phyloP scores from a whole-genome alignment of 106 monocot genomes.

The Amphibolis antarctica region DNA sequence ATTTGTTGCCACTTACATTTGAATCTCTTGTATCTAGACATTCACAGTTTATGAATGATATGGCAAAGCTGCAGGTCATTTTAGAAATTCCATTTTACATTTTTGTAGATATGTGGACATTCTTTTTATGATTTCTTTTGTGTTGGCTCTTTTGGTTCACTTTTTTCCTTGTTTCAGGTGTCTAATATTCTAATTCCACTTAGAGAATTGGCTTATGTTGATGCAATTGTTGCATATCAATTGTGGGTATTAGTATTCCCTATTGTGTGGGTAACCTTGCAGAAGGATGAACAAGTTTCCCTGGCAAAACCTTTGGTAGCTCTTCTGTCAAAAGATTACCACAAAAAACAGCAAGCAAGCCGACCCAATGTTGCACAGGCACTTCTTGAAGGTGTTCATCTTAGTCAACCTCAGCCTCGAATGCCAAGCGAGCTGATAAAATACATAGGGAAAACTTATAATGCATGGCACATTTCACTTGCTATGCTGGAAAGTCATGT shows the following conservation, averaged over 20 bases:
- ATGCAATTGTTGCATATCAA: conserved; percentile 93
- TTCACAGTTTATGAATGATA: conserved; percentile 78
- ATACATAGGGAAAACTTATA: conserved; percentile 95
- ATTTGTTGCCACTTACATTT: conserved; percentile 48
- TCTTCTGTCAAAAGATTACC: conserved; percentile 93
- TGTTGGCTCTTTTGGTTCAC: not conserved
- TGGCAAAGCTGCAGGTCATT: conserved; percentile 74
- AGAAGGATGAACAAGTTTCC: conserved; percentile 78
- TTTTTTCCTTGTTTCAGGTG: conserved; percentile 27
- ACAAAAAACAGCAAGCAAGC: conserved; percentile 80
- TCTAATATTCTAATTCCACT: conserved; percentile 73
- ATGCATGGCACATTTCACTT: conserved; percentile 91
- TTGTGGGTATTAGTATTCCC: conserved; percentile 98
- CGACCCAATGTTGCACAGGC: conserved; percentile 98
- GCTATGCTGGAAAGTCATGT: conserved; percentile 92
- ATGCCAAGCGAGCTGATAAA: conserved; percentile 99
- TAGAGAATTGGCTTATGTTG: conserved; percentile 78
- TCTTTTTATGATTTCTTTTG: not conserved
- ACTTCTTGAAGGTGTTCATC: conserved; percentile 93
- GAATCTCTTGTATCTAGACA: conserved; percentile 56
- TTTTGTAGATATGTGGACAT: not conserved
- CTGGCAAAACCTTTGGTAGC: conserved; percentile 90
- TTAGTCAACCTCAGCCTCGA: conserved; percentile 97
- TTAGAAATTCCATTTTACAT: not conserved
- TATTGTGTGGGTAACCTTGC: conserved; percentile 97